Evolutionary conservation across 2,329 filamentous ascomycete species (phyloP).

Genomic region (Stemphylium beticola): DNA sequence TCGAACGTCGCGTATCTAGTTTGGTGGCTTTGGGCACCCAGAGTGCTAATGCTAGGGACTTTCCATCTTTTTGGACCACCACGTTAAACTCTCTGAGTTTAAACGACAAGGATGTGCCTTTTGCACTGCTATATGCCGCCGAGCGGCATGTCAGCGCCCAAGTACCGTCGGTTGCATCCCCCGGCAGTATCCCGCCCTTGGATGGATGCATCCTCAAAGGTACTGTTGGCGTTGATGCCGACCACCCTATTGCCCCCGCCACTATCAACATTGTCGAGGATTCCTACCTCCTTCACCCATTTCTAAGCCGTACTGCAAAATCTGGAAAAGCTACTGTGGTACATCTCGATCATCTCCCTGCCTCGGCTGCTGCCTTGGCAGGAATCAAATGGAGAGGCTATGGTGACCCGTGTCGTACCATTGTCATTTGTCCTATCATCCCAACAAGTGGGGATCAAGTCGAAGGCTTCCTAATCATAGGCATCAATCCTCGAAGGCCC

Average conservation of each 20-base stretch:
- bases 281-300: slow-evolving; percentile 27
- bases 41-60: slow-evolving; percentile 70
- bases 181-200: slow-evolving; percentile 12
- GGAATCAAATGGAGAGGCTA: slow-evolving; percentile 44
- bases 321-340: slow-evolving; percentile 38
- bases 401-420: slow-evolving; percentile 42
- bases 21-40: slow-evolving; percentile 74
- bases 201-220: slow-evolving; percentile 33
- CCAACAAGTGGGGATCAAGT: slow-evolving; percentile 44
- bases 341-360: slow-evolving; percentile 34
- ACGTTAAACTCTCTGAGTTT: slow-evolving; percentile 70
- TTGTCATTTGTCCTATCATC: slow-evolving; percentile 47
- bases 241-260: slow-evolving; percentile 35
- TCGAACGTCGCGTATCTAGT: slow-evolving; percentile 33
- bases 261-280: slow-evolving; percentile 32
- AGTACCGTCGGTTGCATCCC: slow-evolving; percentile 23
- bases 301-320: slow-evolving; percentile 35
- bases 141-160: slow-evolving; percentile 21
- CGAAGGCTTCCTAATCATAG: slow-evolving; percentile 50
- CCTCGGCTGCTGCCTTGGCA: slow-evolving; percentile 33
- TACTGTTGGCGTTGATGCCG: slow-evolving; percentile 28
- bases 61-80: slow-evolving; percentile 73
- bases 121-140: slow-evolving; percentile 34
- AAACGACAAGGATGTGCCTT: slow-evolving; percentile 62
- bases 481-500: slow-evolving; percentile 47